phyloP scores from a whole-genome alignment of 179 eudicot genomes.

The Carnegiea gigantea region DNA sequence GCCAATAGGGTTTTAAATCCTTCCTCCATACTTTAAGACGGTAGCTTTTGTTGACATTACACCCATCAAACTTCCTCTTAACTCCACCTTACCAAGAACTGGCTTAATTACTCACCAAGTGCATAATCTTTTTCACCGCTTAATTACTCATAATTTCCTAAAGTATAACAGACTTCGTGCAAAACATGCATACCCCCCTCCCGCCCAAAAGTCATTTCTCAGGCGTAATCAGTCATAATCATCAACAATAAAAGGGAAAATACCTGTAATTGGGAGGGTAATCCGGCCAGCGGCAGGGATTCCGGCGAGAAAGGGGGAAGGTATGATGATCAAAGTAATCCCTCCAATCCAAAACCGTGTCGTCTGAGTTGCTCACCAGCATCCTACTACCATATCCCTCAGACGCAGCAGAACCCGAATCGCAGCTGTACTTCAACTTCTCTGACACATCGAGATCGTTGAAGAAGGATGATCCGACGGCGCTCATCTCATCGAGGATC shows the following conservation, averaged over 20 bases:
- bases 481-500: slow-evolving; percentile 50
- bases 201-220: not conserved
- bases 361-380: slow-evolving; percentile 59
- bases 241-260: not conserved
- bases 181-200: too few relatives aligned
- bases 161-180: not conserved
- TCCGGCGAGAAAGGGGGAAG: slow-evolving; percentile 61
- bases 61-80: too few relatives aligned
- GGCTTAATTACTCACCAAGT: not conserved
- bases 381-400: slow-evolving; percentile 94
- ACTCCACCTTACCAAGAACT: too few relatives aligned
- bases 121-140: not conserved
- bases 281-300: slow-evolving; percentile 67
- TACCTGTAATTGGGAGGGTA: slow-evolving; percentile 74
- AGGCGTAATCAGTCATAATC: not conserved
- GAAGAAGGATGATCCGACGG: slow-evolving; percentile 58
- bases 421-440: slow-evolving; percentile 58
- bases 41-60: too few relatives aligned
- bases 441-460: slow-evolving; percentile 46
- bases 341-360: slow-evolving; percentile 89
- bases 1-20: not conserved
- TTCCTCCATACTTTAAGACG: not conserved
- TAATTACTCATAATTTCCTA: not conserved
- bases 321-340: slow-evolving; percentile 96
- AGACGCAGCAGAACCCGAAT: slow-evolving; percentile 48